Conservation (phyloP, 2,329 filamentous ascomycete genomes). For the Tothia fuscella region DNA sequence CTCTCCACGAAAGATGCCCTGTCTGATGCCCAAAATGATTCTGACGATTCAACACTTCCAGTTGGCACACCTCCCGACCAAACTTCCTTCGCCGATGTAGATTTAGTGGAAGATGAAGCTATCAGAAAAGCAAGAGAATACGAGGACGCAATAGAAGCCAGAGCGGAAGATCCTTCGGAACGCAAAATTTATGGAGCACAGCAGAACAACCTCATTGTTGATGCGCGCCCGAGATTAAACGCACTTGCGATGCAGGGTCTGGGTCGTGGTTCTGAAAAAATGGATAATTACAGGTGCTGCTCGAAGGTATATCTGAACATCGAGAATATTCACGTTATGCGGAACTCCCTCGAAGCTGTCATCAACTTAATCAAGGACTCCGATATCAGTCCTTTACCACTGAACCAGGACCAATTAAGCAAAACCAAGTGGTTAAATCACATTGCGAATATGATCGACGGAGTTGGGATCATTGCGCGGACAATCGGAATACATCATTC, state of each 20-base stretch:
- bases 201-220: slow-evolving; percentile 87
- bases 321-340: slow-evolving; percentile 98
- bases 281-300: slow-evolving; percentile 91
- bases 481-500: slow-evolving; percentile 88
- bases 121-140: slow-evolving; percentile 41
- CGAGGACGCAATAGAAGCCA: not conserved
- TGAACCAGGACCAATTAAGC: slow-evolving; percentile 66
- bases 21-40: slow-evolving; percentile 16
- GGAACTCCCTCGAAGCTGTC: slow-evolving; percentile 76
- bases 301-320: slow-evolving; percentile 89
- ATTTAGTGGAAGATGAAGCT: slow-evolving; percentile 52
- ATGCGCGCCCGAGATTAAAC: slow-evolving; percentile 88
- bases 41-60: too few species aligned
- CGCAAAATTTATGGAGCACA: slow-evolving; percentile 73
- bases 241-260: slow-evolving; percentile 89
- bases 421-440: slow-evolving; percentile 90
- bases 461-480: slow-evolving; percentile 70
- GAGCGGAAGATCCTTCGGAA: not conserved
- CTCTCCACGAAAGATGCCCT: not conserved
- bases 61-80: too few species aligned
- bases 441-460: slow-evolving; percentile 71
- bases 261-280: slow-evolving; percentile 90
- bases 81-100: too few species aligned
- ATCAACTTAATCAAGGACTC: slow-evolving; percentile 86
- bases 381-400: slow-evolving; percentile 71